Conservation (phyloP, 768 basidiomycete species). For the Termitomyces sp. region DNA sequence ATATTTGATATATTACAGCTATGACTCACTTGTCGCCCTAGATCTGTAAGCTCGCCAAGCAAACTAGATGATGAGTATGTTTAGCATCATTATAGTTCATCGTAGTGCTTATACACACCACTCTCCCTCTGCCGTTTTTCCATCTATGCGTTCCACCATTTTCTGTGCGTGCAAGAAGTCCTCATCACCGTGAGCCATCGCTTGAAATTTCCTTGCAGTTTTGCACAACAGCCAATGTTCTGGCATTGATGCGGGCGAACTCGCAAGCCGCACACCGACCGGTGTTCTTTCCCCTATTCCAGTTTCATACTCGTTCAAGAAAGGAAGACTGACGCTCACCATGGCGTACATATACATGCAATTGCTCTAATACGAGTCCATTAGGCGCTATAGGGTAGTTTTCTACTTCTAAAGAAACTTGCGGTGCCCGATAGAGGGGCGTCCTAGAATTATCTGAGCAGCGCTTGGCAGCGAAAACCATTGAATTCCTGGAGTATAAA, state of each 20-base stretch:
- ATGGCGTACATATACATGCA: slow-evolving; percentile 71
- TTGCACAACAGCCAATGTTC: slow-evolving; percentile 66
- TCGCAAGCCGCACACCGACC: slow-evolving; percentile 59
- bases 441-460: background rate
- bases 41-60: slow-evolving; percentile 66
- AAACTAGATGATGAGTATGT: slow-evolving; percentile 33
- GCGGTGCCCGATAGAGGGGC: slow-evolving; percentile 22
- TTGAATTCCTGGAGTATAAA: background rate
- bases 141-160: slow-evolving; percentile 53
- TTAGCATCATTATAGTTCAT: background rate
- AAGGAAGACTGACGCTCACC: slow-evolving; percentile 33
- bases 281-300: slow-evolving; percentile 63
- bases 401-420: slow-evolving; percentile 51
- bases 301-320: background rate
- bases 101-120: slow-evolving; percentile 40
- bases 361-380: slow-evolving; percentile 57
- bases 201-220: slow-evolving; percentile 42
- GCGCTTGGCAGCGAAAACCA: slow-evolving; percentile 1
- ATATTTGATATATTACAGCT: background rate
- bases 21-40: slow-evolving; percentile 52
- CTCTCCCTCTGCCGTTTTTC: slow-evolving; percentile 46
- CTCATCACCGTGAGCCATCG: slow-evolving; percentile 28
- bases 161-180: slow-evolving; percentile 33
- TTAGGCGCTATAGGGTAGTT: slow-evolving; percentile 53
- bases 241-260: slow-evolving; percentile 59